These are phyloP conservation scores for Phaseolus coccineus DNA, from an alignment of 331 rosid genomes.

Conservation along the genomic window DNA sequence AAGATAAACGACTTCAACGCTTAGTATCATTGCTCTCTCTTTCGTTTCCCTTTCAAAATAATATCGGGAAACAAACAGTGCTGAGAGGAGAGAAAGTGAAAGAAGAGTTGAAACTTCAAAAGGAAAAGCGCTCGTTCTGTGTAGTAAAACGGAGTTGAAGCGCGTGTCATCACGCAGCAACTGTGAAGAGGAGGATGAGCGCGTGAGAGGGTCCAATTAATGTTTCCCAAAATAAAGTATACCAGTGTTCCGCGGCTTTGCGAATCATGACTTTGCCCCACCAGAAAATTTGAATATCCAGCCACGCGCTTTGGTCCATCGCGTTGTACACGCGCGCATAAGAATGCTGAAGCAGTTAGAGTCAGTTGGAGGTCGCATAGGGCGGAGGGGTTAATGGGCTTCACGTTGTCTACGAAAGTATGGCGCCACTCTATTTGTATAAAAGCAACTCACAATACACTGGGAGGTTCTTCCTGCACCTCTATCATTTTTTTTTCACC, in stretches of 20 bases:
- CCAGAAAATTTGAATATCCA: not conserved
- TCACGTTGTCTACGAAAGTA: not conserved
- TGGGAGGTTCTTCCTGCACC: too few relatives aligned
- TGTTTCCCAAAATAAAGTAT: conserved; percentile 11
- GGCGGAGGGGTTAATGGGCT: not conserved
- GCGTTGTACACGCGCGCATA: not conserved
- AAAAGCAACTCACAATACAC: not conserved
- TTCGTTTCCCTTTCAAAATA: not conserved
- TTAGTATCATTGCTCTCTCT: not conserved
- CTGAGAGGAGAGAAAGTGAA: not conserved
- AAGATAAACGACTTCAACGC: not conserved
- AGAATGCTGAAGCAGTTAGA: not conserved
- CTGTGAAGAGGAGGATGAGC: not conserved
- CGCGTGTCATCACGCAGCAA: conserved; percentile 38
- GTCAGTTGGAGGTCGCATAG: not conserved
- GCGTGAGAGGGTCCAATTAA: conserved; percentile 41
- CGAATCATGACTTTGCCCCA: not conserved
- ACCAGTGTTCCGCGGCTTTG: conserved; percentile 16
- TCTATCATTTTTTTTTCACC: too few relatives aligned
- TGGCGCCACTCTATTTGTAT: not conserved
- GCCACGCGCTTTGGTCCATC: conserved; percentile 23
- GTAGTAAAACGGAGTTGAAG: conserved; percentile 33
- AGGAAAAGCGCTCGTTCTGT: conserved; percentile 34
- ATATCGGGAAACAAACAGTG: conserved; percentile 35
- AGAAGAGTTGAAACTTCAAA: conserved; percentile 52